Conservation (phyloP, 2,329 filamentous ascomycete species). For the Ilyonectria robusta region DNA sequence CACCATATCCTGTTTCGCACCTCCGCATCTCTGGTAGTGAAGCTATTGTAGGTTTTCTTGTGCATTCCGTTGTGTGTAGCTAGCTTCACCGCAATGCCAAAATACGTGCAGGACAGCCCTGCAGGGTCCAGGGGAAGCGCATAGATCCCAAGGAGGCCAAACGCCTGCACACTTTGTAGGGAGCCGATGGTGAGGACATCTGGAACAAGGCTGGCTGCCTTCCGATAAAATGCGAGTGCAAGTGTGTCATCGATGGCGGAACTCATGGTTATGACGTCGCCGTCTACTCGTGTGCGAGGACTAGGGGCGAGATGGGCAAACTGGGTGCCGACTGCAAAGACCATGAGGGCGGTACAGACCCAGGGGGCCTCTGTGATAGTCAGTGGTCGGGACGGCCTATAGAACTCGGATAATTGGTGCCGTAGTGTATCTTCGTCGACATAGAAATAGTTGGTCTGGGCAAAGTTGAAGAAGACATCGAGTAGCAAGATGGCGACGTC, state of each 20-base stretch:
- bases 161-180: constrained; percentile 39
- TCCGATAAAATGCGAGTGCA: constrained; percentile 34
- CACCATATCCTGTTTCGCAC: constrained; percentile 43
- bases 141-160: constrained; percentile 39
- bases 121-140: constrained; percentile 38
- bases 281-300: not conserved
- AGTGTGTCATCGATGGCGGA: constrained; percentile 36
- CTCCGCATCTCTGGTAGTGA: constrained; percentile 14
- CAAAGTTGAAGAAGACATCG: constrained; percentile 43
- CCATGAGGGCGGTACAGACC: constrained; percentile 41
- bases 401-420: constrained; percentile 34
- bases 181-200: constrained; percentile 36
- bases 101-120: constrained; percentile 41
- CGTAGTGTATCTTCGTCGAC: constrained; percentile 39
- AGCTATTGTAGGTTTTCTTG: not conserved
- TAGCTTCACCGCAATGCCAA: constrained; percentile 40
- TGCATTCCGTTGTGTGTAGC: constrained; percentile 40
- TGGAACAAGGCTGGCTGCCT: constrained; percentile 30
- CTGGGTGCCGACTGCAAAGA: constrained; percentile 42
- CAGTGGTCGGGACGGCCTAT: constrained; percentile 20
- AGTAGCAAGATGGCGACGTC: constrained; percentile 33
- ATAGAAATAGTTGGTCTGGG: constrained; percentile 44
- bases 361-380: constrained; percentile 32
- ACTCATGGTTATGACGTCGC: not conserved
- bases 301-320: constrained; percentile 36